These are phyloP conservation scores for Cicer chorassanicum DNA, from an alignment of 306 rosid genomes.

Conservation along the genomic window DNA sequence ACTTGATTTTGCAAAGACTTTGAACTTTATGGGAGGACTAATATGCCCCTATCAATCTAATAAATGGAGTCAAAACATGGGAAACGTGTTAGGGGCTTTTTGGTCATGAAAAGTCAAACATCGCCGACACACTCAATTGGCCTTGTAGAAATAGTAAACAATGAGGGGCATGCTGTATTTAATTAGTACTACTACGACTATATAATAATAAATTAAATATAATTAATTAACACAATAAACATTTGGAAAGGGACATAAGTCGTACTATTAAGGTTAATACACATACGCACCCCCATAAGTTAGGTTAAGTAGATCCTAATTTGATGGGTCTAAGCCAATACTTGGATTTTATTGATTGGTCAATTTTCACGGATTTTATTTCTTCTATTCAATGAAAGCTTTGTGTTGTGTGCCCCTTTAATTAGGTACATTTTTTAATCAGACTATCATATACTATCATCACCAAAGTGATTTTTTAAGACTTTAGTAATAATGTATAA, in stretches of 20 bases:
- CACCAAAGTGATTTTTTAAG: neutral
- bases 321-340: conserved; percentile 39
- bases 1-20: conserved; percentile 10
- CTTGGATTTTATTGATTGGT: conserved; percentile 43
- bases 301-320: conserved; percentile 48
- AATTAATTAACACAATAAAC: conserved; percentile 23
- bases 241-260: conserved; percentile 21
- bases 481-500: neutral
- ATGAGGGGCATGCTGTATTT: conserved; percentile 38
- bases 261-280: neutral
- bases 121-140: conserved; percentile 60
- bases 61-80: neutral
- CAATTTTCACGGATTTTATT: conserved; percentile 21
- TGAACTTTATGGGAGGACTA: conserved; percentile 1
- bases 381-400: neutral
- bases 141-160: conserved; percentile 37
- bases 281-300: conserved; percentile 24
- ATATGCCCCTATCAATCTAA: neutral
- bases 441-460: neutral
- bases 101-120: conserved; percentile 58
- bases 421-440: neutral
- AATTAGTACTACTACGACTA: neutral
- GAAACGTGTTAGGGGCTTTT: conserved; percentile 44
- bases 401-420: conserved; percentile 2
- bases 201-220: conserved; percentile 27